phyloP scores from a whole-genome alignment of 2,329 filamentous ascomycete species.

The Malbranchea cinnamomea region DNA sequence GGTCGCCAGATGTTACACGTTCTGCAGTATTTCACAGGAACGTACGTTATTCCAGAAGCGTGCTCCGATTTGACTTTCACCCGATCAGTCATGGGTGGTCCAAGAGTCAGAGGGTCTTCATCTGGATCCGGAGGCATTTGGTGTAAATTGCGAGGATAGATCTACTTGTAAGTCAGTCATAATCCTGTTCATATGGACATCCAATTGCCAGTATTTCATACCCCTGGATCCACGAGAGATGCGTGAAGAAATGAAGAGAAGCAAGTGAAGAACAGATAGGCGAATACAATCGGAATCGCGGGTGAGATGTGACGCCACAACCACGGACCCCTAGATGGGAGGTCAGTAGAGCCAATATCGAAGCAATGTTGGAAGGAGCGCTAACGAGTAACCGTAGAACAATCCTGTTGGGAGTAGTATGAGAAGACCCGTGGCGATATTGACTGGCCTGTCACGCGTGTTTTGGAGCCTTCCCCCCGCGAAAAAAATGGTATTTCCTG shows the following conservation, averaged over 20 bases:
- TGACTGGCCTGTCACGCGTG: conserved; percentile 72
- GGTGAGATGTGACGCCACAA: conserved; percentile 77
- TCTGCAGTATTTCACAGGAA: conserved; percentile 95
- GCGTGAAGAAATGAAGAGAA: conserved; percentile 90
- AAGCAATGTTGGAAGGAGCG: conserved; percentile 11
- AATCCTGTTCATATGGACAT: not conserved
- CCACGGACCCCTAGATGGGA: conserved; percentile 48
- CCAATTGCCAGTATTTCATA: conserved; percentile 36
- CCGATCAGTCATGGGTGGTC: conserved; percentile 86
- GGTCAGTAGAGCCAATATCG: conserved; percentile 7
- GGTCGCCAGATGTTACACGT: conserved; percentile 97
- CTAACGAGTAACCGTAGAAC: conserved; percentile 69
- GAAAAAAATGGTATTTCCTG: conserved; percentile 85
- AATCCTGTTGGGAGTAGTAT: conserved; percentile 65
- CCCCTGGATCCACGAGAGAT: conserved; percentile 80
- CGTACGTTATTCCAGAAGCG: conserved; percentile 92
- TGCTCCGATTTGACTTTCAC: conserved; percentile 66
- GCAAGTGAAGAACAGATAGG: conserved; percentile 79
- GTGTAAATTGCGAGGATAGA: conserved; percentile 83
- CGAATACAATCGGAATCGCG: conserved; percentile 77
- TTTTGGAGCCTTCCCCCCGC: conserved; percentile 78
- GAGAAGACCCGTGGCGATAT: conserved; percentile 68
- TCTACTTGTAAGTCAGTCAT: conserved; percentile 36
- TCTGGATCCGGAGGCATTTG: conserved; percentile 66
- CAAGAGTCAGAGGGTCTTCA: conserved; percentile 67